Evolutionary conservation across 2,329 filamentous ascomycete species (phyloP), one percentile per base, ranked within the genome.

Genomic region (Penicillium sp.): DNA sequence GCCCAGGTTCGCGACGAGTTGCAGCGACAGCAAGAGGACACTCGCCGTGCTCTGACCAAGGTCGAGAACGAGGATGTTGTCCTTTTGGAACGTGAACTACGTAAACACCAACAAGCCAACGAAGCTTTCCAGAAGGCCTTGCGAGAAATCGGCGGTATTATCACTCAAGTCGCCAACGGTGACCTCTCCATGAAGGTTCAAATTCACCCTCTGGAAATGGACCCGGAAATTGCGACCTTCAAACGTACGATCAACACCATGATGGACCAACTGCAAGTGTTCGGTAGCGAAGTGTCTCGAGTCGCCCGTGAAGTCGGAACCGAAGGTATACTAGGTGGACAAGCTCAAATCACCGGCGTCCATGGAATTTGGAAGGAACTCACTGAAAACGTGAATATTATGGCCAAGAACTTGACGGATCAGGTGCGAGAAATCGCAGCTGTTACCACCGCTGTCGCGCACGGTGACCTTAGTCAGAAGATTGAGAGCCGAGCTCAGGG

Each of bases 171-270:
- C 53, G 93, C 91, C 41, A 87, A 88, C 58, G 91, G 91, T 68
- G 91, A 97, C 63, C 76, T 97, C 46, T 95, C 89, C 65, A 96
- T 95, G 76, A 94, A 95, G 71, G 91, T 96, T 49, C 81, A 91
- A 59, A 94, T 97, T 65, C 93, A 96, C 63, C 86, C 87, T 3
- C 84, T 94, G 53, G 91, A 97, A 72, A 93, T 96, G 84, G 91
- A 97, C 75, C 89, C 90, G 18, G 91, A 97, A 75, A 97, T 97
- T 60, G 93, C 89, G 18, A 90, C 88, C 7, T 97, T 97, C 75
- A 97, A 97, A 72, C 84, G 88, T 58, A 96, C 91, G 47, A 97
- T 97, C 72, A 97, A 97, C 66, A 94, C 87, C 53, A 97, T 97
- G 91, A 94, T 97, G 81, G 91, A 97, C 63, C 91, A 96, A 68